Evolutionary conservation across 78 protist genomes (phyloP).

Genomic region (Dictyostelium firmibasis): DNA sequence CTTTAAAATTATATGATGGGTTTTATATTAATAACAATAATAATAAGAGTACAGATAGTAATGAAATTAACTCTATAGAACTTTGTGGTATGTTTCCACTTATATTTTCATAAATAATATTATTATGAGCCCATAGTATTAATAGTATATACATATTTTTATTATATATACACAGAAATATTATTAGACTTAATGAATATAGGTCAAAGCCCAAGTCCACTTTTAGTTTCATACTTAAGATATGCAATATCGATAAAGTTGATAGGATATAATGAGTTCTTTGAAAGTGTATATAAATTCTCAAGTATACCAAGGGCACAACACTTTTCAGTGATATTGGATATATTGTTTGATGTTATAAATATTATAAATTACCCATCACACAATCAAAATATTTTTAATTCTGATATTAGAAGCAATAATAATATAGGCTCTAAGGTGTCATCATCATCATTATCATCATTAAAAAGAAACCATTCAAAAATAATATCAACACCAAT

Average conservation of each 20-base stretch:
- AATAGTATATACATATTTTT: no score
- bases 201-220: conserved; percentile 53
- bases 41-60: no score
- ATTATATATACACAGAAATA: not conserved
- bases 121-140: no score
- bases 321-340: conserved; percentile 8
- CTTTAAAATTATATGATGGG: conserved; percentile 2
- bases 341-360: not conserved
- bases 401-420: not conserved
- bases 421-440: not conserved
- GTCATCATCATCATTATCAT: not conserved
- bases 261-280: conserved; percentile 4
- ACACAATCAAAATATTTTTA: not conserved
- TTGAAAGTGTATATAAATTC: not conserved
- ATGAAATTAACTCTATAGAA: not conserved
- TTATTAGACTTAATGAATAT: conserved; percentile 39
- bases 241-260: conserved; percentile 49
- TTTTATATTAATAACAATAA: not conserved
- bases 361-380: not conserved
- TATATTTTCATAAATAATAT: no score
- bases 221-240: conserved; percentile 55
- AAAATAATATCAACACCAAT: not conserved
- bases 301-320: not conserved
- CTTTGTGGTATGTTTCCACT: conserved; percentile 36
- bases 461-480: not conserved